Conservation (phyloP, 805 yeast species). For the Schwanniomyces pseudopolymorphus region DNA sequence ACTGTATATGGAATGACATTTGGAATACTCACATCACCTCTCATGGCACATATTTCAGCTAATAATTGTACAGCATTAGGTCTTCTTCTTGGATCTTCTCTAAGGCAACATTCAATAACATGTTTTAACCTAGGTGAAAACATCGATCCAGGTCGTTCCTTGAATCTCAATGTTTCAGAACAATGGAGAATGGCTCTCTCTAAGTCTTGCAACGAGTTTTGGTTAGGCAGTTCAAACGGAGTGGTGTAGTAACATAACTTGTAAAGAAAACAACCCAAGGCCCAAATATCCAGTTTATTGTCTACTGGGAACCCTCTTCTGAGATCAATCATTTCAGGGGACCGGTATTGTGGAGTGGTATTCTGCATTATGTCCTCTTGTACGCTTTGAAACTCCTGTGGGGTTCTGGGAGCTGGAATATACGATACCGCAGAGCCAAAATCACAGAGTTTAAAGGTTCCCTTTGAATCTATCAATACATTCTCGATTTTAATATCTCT, state of each 20-base stretch:
- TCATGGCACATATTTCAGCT: conserved; percentile 65
- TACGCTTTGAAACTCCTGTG: conserved; percentile 57
- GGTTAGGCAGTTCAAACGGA: conserved; percentile 64
- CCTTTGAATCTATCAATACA: conserved; percentile 59
- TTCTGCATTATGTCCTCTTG: conserved; percentile 72
- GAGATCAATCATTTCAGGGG: conserved; percentile 83
- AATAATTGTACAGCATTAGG: conserved; percentile 73
- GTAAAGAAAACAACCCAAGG: conserved; percentile 74
- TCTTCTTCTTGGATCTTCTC: conserved; percentile 66
- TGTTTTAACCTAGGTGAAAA: conserved; percentile 65
- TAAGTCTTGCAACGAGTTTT: conserved; percentile 34
- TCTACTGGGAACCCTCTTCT: conserved; percentile 68
- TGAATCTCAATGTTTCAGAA: conserved; percentile 41
- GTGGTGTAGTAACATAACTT: conserved; percentile 80
- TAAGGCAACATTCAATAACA: conserved; percentile 58
- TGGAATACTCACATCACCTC: conserved; percentile 43
- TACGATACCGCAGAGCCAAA: conserved; percentile 77
- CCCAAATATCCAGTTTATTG: conserved; percentile 86
- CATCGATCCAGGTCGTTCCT: conserved; percentile 46
- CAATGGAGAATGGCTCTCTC: conserved; percentile 65
- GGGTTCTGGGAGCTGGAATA: conserved; percentile 59
- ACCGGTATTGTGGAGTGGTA: conserved; percentile 82
- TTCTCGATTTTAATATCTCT: conserved; percentile 84
- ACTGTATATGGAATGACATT: conserved; percentile 42
- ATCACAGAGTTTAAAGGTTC: conserved; percentile 71